phyloP scores from a whole-genome alignment of 1,139 yeast genomes.

The Magnusiomyces sp. region DNA sequence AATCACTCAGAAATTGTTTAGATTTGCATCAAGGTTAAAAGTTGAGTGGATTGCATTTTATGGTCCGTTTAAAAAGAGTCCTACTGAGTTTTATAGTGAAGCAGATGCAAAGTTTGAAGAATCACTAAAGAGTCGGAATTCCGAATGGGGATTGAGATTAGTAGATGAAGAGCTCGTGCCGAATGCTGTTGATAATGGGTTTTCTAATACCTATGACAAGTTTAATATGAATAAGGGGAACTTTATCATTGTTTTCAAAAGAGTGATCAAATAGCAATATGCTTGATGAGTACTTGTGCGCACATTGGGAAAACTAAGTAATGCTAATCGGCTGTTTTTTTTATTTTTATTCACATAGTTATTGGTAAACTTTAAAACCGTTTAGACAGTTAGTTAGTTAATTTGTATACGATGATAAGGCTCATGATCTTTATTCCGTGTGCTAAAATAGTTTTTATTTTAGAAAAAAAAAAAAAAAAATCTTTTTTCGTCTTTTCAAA shows the following conservation, averaged over 20 bases:
- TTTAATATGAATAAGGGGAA: conserved; percentile 7
- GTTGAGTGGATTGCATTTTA: conserved; percentile 6
- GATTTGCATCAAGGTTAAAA: not conserved
- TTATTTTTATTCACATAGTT: no score
- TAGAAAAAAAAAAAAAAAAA: no score
- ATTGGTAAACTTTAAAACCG: no score
- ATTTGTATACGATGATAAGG: no score
- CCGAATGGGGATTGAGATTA: conserved; percentile 6
- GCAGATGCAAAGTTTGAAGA: conserved; percentile 5
- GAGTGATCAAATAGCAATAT: not conserved
- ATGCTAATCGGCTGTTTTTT: no score
- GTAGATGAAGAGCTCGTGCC: conserved; percentile 5
- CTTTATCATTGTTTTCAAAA: not conserved
- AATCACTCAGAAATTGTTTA: conserved; percentile 3
- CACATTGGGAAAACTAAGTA: no score
- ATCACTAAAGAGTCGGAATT: conserved; percentile 2
- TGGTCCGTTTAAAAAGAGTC: not conserved
- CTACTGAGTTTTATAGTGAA: conserved; percentile 3
- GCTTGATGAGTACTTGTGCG: no score
- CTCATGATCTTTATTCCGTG: no score
- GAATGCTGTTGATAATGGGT: conserved; percentile 4
- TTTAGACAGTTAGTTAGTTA: no score
- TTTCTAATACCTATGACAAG: not conserved
- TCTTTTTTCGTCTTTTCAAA: no score
- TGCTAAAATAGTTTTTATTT: no score